Evolutionary conservation across 495 filamentous ascomycete species (phyloP).

Genomic region (Penicillium salamii): DNA sequence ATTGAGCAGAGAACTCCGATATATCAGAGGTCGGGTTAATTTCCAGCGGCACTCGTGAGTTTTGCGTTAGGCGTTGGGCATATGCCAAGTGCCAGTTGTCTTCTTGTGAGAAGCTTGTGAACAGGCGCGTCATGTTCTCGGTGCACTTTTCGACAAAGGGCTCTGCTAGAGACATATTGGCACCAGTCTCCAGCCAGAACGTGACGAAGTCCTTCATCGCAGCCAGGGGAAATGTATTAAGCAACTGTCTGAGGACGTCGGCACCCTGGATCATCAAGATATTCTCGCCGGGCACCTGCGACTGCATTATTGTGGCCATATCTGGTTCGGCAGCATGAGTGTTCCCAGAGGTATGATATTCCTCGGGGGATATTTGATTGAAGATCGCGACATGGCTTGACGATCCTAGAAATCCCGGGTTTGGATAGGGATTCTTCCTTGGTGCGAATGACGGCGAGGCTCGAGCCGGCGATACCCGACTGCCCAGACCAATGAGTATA

Average conservation of each 20-base stretch:
- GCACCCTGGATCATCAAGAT: constrained; percentile 23
- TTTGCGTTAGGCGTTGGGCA: constrained; percentile 30
- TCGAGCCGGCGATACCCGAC: constrained; percentile 4
- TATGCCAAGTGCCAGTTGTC: constrained; percentile 31
- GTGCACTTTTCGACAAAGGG: constrained; percentile 30
- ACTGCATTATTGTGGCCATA: constrained; percentile 2
- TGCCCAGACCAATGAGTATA: constrained; percentile 2
- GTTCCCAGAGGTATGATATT: constrained; percentile 6
- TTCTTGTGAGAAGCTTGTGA: constrained; percentile 17
- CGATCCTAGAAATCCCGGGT: constrained; percentile 41
- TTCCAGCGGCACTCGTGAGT: constrained; percentile 30
- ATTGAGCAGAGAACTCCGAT: constrained; percentile 30
- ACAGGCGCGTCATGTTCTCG: constrained; percentile 25
- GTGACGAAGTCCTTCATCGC: constrained; percentile 29
- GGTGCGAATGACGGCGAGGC: constrained; percentile 22
- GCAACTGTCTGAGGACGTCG: constrained; percentile 24
- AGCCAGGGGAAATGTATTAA: constrained; percentile 20
- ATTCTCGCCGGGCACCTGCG: constrained; percentile 21
- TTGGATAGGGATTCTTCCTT: constrained; percentile 35
- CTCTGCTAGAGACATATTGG: constrained; percentile 34
- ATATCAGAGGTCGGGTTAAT: constrained; percentile 19
- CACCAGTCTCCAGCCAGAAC: constrained; percentile 33
- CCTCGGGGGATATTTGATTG: constrained; percentile 33
- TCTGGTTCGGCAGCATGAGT: constrained; percentile 4
- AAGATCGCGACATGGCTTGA: constrained; percentile 43